Percentiles rank a stretch among this genome's conserved stretches.
phyloP scores from a whole-genome alignment of 1,284 basidiomycete species.

The Moesziomyces parantarcticus region DNA sequence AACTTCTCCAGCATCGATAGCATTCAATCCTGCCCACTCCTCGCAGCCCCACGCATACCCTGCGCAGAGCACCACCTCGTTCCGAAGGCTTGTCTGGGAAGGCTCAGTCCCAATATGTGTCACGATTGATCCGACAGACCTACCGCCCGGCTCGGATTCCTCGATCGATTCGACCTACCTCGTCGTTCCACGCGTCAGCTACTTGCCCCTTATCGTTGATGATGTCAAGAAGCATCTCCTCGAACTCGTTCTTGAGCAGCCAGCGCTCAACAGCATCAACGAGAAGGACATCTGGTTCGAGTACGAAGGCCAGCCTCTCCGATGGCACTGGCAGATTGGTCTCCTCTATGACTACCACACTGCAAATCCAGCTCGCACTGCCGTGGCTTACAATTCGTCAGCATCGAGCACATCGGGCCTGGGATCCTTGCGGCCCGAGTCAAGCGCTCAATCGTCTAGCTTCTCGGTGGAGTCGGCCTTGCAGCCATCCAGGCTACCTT shows the following conservation, averaged over 20 bases:
- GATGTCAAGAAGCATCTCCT: conserved; percentile 51
- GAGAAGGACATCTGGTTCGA: conserved; percentile 60
- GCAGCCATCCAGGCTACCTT: conserved; percentile 32
- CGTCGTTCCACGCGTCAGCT: conserved; percentile 51
- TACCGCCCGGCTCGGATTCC: conserved; percentile 40
- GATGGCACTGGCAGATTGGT: conserved; percentile 64
- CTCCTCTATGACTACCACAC: conserved; percentile 59
- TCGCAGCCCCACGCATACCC: neutral
- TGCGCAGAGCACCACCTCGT: conserved; percentile 16
- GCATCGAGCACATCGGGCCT: conserved; percentile 10
- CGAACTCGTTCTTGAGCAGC: conserved; percentile 44
- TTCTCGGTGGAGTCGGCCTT: neutral
- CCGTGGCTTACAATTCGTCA: conserved; percentile 15
- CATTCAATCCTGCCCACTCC: conserved; percentile 4
- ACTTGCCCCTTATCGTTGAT: conserved; percentile 54
- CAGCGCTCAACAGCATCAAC: conserved; percentile 25
- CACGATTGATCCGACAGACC: conserved; percentile 34
- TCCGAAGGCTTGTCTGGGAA: conserved; percentile 52
- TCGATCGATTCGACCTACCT: conserved; percentile 50
- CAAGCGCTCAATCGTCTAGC: neutral
- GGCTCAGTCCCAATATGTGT: conserved; percentile 56
- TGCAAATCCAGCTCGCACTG: conserved; percentile 43
- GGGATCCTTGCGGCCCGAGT: conserved; percentile 18
- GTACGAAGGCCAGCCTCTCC: conserved; percentile 51
- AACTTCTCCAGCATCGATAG: conserved; percentile 18